Evolutionary conservation across 345 rosid genomes (phyloP).

Genomic region (Boechera retrofracta): DNA sequence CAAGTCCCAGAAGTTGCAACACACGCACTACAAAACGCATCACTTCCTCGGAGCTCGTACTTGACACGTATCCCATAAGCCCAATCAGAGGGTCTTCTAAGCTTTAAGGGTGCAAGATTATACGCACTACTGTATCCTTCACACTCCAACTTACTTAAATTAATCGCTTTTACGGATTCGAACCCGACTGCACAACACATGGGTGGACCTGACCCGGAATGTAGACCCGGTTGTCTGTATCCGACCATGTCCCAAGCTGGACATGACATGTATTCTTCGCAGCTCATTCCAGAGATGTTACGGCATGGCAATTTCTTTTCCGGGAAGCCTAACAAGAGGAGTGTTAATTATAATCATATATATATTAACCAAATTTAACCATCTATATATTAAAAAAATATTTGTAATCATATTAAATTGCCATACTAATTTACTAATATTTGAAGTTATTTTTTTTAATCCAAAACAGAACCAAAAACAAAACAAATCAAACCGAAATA

Average conservation of each 20-base stretch:
- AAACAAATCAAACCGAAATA: not conserved
- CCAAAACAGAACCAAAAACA: not conserved
- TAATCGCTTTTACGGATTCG: slow-evolving; percentile 75
- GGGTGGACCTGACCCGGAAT: slow-evolving; percentile 58
- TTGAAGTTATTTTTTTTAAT: not conserved
- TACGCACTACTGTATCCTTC: slow-evolving; percentile 91
- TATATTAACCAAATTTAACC: slow-evolving; percentile 11
- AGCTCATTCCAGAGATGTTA: slow-evolving; percentile 92
- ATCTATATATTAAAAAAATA: not conserved
- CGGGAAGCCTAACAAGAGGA: slow-evolving; percentile 60
- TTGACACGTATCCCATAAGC: slow-evolving; percentile 78
- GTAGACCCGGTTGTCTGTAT: slow-evolving; percentile 38
- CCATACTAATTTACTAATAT: not conserved
- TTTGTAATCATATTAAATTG: not conserved
- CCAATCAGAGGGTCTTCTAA: slow-evolving; percentile 63
- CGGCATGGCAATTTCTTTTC: slow-evolving; percentile 79
- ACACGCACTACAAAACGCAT: slow-evolving; percentile 76
- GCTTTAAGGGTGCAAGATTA: slow-evolving; percentile 68
- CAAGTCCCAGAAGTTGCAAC: slow-evolving; percentile 87
- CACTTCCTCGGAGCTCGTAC: slow-evolving; percentile 74
- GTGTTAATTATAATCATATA: too few relatives aligned
- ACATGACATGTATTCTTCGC: slow-evolving; percentile 79
- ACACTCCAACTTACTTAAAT: slow-evolving; percentile 67
- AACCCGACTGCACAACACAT: slow-evolving; percentile 82
- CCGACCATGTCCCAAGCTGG: slow-evolving; percentile 74